These are phyloP conservation scores for Pseudogymnoascus sp. DNA, from an alignment of 2,329 filamentous ascomycete genomes.

Conservation along the genomic window DNA sequence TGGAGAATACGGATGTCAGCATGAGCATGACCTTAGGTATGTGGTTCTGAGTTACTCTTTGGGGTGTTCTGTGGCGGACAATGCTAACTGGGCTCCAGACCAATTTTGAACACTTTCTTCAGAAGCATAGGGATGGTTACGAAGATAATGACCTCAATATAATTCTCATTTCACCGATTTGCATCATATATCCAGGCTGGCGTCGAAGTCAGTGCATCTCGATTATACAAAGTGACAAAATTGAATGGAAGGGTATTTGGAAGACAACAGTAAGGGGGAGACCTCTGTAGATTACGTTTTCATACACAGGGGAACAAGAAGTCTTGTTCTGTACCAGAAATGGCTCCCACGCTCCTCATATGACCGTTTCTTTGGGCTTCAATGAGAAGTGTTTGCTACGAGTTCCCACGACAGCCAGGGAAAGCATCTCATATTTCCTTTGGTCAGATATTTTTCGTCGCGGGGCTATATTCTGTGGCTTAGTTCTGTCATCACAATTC, in stretches of 20 bases:
- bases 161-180: not conserved
- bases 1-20: constrained; percentile 80
- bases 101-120: constrained; percentile 35
- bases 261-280: not conserved
- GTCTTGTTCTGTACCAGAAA: not conserved
- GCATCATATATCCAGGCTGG: not conserved
- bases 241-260: not conserved
- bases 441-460: not conserved
- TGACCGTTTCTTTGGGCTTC: not conserved
- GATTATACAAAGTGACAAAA: not conserved
- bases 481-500: not conserved
- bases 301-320: not conserved
- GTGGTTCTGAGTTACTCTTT: not conserved
- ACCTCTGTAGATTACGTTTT: not conserved
- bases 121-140: constrained; percentile 49
- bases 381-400: not conserved
- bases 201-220: not conserved
- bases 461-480: not conserved
- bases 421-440: not conserved
- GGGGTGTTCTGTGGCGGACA: not conserved
- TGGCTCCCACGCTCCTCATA: too few species aligned
- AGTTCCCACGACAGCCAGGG: not conserved
- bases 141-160: constrained; percentile 6
- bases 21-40: constrained; percentile 66
- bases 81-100: not conserved